phyloP scores from a whole-genome alignment of 805 yeast genomes.

The Candida chauliodis region DNA sequence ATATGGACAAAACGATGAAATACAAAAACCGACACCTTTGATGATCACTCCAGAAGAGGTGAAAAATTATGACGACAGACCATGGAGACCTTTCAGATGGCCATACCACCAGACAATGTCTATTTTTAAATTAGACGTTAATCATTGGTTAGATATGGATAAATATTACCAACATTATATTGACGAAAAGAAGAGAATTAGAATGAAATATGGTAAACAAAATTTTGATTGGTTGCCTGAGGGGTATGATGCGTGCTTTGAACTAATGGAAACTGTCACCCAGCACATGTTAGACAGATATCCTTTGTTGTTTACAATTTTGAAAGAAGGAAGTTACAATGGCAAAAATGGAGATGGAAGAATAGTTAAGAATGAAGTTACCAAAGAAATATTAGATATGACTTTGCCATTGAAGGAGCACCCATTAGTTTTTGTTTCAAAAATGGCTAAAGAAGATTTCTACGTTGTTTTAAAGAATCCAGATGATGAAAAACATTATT shows the following conservation, averaged over 20 bases:
- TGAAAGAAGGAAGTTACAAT: slow-evolving; percentile 31
- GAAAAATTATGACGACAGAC: slow-evolving; percentile 63
- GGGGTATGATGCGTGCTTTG: slow-evolving; percentile 56
- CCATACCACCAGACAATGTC: slow-evolving; percentile 81
- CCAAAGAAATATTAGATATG: slow-evolving; percentile 61
- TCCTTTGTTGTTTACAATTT: slow-evolving; percentile 56
- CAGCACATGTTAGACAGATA: slow-evolving; percentile 60
- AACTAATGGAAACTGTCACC: slow-evolving; percentile 60
- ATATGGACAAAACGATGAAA: slow-evolving; percentile 7
- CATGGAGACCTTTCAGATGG: slow-evolving; percentile 80
- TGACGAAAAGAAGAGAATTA: slow-evolving; percentile 57
- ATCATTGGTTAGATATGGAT: slow-evolving; percentile 80
- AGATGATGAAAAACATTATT: slow-evolving; percentile 55
- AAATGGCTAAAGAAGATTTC: slow-evolving; percentile 75
- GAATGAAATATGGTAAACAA: slow-evolving; percentile 54
- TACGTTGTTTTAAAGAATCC: slow-evolving; percentile 57
- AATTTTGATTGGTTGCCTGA: slow-evolving; percentile 68
- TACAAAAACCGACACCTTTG: slow-evolving; percentile 54
- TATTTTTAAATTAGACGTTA: slow-evolving; percentile 64
- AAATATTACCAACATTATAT: slow-evolving; percentile 67
- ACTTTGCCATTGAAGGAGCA: slow-evolving; percentile 57
- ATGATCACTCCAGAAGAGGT: slow-evolving; percentile 67
- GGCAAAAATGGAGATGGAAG: slow-evolving; percentile 28
- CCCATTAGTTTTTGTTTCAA: slow-evolving; percentile 59
- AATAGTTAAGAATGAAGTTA: slow-evolving; percentile 56